These are phyloP conservation scores for Cercospora canescens DNA, from an alignment of 2,329 filamentous ascomycete genomes.

Conservation along the genomic window DNA sequence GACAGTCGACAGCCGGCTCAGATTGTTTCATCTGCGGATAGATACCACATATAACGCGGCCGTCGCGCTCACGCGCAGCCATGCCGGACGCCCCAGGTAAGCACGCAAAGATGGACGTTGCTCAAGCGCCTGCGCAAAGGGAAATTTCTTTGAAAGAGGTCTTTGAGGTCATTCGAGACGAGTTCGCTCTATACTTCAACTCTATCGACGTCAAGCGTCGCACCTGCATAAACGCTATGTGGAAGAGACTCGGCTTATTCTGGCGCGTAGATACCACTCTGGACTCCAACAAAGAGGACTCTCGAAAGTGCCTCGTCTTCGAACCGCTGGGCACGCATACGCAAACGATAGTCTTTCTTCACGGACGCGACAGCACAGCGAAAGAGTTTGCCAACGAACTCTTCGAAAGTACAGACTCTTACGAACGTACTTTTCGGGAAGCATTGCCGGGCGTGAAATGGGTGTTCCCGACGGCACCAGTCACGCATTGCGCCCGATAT, in stretches of 20 bases:
- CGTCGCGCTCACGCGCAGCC: neutral
- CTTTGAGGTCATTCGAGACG: constrained; percentile 2
- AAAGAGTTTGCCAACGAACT: constrained; percentile 44
- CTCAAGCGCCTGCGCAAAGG: neutral
- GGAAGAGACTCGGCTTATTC: constrained; percentile 6
- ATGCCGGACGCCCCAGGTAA: neutral
- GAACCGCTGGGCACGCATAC: constrained; percentile 35
- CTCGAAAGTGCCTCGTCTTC: neutral
- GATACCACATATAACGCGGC: neutral
- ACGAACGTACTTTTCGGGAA: constrained; percentile 33
- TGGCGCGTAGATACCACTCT: neutral
- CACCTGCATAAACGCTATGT: constrained; percentile 5
- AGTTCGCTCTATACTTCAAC: constrained; percentile 1
- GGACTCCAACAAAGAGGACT: neutral
- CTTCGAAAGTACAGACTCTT: constrained; percentile 38
- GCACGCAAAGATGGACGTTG: neutral
- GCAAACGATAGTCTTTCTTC: constrained; percentile 50
- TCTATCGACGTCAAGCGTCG: constrained; percentile 5
- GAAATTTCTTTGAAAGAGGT: constrained; percentile 3
- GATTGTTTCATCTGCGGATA: neutral
- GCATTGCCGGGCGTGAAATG: constrained; percentile 39
- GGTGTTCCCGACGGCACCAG: constrained; percentile 36
- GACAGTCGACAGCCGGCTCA: neutral
- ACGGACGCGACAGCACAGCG: constrained; percentile 46
- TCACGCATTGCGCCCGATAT: constrained; percentile 28